phyloP scores from a whole-genome alignment of 441 rosid species.

The Cnidoscolus chayamansa region DNA sequence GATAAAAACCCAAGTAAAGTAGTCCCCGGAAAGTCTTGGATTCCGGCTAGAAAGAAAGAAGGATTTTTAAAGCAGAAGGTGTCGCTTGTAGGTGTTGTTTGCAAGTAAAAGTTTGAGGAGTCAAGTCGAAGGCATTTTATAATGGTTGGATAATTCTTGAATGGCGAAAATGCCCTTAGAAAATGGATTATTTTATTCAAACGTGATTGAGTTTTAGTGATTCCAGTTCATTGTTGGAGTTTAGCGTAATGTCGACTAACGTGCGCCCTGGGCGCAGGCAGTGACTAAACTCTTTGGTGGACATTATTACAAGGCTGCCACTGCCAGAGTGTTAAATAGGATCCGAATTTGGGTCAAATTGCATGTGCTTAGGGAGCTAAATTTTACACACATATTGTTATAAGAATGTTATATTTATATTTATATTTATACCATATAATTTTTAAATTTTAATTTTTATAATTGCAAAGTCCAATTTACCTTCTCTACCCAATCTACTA shows the following conservation, averaged over 20 bases:
- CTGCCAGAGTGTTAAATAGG: too few relatives aligned
- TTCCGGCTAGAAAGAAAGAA: conserved; percentile 20
- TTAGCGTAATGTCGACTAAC: conserved; percentile 17
- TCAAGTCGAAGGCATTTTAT: conserved; percentile 29
- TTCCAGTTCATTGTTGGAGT: background rate
- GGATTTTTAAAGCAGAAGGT: background rate
- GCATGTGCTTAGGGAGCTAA: too few relatives aligned
- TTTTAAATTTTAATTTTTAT: too few relatives aligned
- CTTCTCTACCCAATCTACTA: too few relatives aligned
- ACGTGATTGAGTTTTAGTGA: conserved; percentile 27
- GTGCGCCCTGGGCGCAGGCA: conserved; percentile 15
- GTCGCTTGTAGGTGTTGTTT: conserved; percentile 26
- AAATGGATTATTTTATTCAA: background rate
- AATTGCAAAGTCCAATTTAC: too few relatives aligned
- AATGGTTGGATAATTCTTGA: background rate
- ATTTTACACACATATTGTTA: too few relatives aligned
- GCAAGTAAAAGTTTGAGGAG: conserved; percentile 30
- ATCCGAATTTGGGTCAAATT: too few relatives aligned
- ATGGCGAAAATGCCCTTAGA: conserved; percentile 20
- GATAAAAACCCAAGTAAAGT: background rate
- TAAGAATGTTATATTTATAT: too few relatives aligned
- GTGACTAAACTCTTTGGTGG: too few relatives aligned
- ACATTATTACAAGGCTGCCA: too few relatives aligned
- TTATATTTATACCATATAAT: too few relatives aligned
- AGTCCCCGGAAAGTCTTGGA: conserved; percentile 17